Base-by-base conservation (phyloP, 192 early-diverging fungal species). In the Backusella tuberculispora region DNA sequence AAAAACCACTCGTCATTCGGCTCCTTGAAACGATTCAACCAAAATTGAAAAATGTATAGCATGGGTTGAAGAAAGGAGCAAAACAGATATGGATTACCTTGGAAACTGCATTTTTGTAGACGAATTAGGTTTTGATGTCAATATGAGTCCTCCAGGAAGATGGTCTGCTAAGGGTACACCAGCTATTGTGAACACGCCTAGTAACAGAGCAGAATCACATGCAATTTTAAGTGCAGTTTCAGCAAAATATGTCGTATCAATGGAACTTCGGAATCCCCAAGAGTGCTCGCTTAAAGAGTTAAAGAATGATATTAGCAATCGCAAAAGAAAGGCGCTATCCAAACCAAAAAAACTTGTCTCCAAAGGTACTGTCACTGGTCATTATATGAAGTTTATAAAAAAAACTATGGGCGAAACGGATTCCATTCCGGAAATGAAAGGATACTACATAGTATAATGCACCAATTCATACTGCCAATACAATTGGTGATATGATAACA, bases 101-200 rank as follows among this genome's bases (percentile, higher is more conserved):
- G 63, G 29, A 34, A 43, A 72, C 34, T 72, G 71, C 17, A 34
- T 72, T 60, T 72, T 72, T 43, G 37, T 72, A 46, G 71, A 72
- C 17, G 53, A 63, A 72, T 40, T 50, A 41, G 71, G 1, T 13
- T 72, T 60, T 60, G 10, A 72, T 72, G 47, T 34, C 2, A 34
- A 2, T 34, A 34, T 34, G 29, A 34, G 29, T 1, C 29, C 29
- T 34, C 29, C 29, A 41, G 5, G 47, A 69, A 6, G 26, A 17
- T 63, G 71, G 17, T 60, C 50, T 48, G 24, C 21, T 8, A 46
- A 72, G 26, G 50, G 71, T 34, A 53, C 50, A 40, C 71, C 71
- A 1, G 50, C 47, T 41, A 41, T 63, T 21, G 37, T 56, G 6
- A 40, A 2, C 0, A 53, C 44, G 12, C 71, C 71, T 24, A 60